Percentiles rank a stretch among this genome's conserved stretches.
These are phyloP conservation scores for Hypoxylon sp. DNA, from an alignment of 2,329 filamentous ascomycete genomes.

Conservation along the genomic window DNA sequence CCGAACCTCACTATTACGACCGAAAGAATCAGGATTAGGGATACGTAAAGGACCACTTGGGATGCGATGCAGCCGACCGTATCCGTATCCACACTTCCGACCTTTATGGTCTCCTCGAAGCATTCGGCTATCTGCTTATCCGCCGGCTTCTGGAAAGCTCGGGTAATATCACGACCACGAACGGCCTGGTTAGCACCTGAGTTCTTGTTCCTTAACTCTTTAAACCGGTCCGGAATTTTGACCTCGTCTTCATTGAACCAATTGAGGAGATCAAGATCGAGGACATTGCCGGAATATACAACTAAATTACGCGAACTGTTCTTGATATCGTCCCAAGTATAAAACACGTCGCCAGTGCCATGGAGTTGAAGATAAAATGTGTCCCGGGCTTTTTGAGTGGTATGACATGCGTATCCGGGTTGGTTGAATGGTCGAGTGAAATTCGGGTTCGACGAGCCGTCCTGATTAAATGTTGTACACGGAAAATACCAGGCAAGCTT, in stretches of 20 bases:
- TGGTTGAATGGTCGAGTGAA: constrained; percentile 78
- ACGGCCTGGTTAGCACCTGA: constrained; percentile 73
- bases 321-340: constrained; percentile 93
- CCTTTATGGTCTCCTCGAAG: constrained; percentile 93
- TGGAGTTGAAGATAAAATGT: constrained; percentile 80
- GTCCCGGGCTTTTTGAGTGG: constrained; percentile 75
- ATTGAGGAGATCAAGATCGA: constrained; percentile 87
- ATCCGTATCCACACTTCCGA: constrained; percentile 95
- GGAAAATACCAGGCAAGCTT: constrained; percentile 97
- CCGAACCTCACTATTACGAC: constrained; percentile 89
- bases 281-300: constrained; percentile 93
- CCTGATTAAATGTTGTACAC: constrained; percentile 91
- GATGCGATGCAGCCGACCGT: constrained; percentile 98
- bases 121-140: constrained; percentile 90
- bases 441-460: constrained; percentile 87
- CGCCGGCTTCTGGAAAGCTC: constrained; percentile 81
- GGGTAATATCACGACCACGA: constrained; percentile 89
- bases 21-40: constrained; percentile 89
- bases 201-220: constrained; percentile 79
- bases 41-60: constrained; percentile 95
- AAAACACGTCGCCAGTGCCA: constrained; percentile 89
- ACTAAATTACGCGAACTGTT: constrained; percentile 91
- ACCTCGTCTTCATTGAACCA: constrained; percentile 94
- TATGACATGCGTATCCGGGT: constrained; percentile 90
- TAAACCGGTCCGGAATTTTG: constrained; percentile 80